Evolutionary conservation across 2,329 filamentous ascomycete species (phyloP), one percentile per base, ranked within the genome.

Genomic region (Colletotrichum cuscutae): DNA sequence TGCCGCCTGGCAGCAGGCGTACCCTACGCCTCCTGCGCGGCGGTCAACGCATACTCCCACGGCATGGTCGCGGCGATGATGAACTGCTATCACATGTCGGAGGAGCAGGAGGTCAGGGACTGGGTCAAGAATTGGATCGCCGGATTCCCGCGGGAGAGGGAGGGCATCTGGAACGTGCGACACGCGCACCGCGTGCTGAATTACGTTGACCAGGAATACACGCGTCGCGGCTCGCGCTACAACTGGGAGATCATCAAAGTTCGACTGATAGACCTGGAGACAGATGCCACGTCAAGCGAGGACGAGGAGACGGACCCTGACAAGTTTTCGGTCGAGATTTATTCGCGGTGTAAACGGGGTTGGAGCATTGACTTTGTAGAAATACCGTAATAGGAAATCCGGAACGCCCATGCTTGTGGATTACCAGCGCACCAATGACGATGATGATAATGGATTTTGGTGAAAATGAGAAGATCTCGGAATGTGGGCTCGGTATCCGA

Each of bases 351-450:
- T 28, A 64, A 65, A 53, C 59, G 59, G 53, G 67, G 67, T 7
- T 69, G 60, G 60, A 69, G 67, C 30, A 59, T 69, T n/a, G 67
- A 69, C 22, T 69, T 64, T 69, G 60, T 69, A 12, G 67, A 69
- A 64, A 58, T 69, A 64, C 67, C 67, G 5, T 69, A 30, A 65
- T 5, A 37, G 37, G 52, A 22, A 68, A 57, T 68, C 42, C 19
- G 19, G 42, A 49, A 22, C 42, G 32, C 13, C 42, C 12, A 12
- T 26, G 46, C 46, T 19, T 46, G 37, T n/a, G 28, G 26, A 49
- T 3, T 46, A 1, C 13, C 37, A 19, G 15, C 15, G 12, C 37
- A 9, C 37, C 11, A 22, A 30, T 30, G n/a, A 12, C 32, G 6
- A 42, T 42, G 37, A 42, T 42, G 37, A 42, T 3, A 28, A 5